Base-by-base conservation (phyloP, 2,329 filamentous ascomycete species). In the Rutstroemia sp. region DNA sequence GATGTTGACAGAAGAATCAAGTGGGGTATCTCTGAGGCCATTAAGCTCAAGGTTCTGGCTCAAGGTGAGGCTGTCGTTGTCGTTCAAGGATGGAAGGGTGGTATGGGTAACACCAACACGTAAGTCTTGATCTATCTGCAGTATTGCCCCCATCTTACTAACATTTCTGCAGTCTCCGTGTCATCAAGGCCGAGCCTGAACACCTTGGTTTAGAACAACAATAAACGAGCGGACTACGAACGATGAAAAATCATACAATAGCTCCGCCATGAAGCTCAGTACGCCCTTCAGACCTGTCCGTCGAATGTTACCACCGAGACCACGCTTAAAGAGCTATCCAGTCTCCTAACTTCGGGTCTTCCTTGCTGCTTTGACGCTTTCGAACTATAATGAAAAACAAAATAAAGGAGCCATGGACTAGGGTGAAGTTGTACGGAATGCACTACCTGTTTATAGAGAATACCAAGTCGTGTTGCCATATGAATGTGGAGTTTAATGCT, bases 1-100 rank as follows among this genome's bases (percentile, higher is more conserved):
- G 92, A 99, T 75, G 94, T 99, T 67, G 94, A 99, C 77, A 84
- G 86, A 72, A 90, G 94, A 71, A 89, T 99, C 75, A 96, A 92
- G 82, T 99, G 92, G 92, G 94, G 89, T 72, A 89, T 99, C 72
- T 78, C 82, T 71, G 84, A 91, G 71, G 94, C 90, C 66, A 83
- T 96, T 69, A 84, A 87, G 75, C 87, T 99, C 61, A 84, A 84
- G 66, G 82, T 92, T 49, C 77, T 95, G 61, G 79, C 76, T 70
- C 76, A 83, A 70, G 87, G 85, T 63, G 88, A 91, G 69, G 82
- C 83, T 34, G 83, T 94, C 56, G 82, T 94, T 60, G 89, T 91
- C 65, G 88, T 95, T 40, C 89, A 95, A 75, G 89, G 89, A 75
- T 95, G 89, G 89, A 87, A 89, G 78, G 89, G 89, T 68, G 89